phyloP scores from a whole-genome alignment of 2,329 filamentous ascomycete species.

The Ophiocordyceps sinensis region DNA sequence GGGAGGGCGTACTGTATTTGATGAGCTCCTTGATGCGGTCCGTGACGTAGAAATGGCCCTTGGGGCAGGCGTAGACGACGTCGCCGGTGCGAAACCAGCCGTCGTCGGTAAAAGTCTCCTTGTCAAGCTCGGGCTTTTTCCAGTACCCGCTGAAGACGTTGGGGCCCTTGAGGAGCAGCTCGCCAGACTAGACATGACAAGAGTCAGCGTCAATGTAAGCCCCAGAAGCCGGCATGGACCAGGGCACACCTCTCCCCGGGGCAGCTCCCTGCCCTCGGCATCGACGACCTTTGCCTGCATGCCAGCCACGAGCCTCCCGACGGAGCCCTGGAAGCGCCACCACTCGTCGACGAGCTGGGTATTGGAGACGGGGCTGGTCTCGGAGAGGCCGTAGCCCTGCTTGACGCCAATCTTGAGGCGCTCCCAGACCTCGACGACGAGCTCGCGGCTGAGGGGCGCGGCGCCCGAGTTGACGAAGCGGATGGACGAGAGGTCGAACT shows the following conservation, averaged over 20 bases:
- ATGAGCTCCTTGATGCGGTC: slow-evolving; percentile 63
- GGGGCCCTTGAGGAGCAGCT: slow-evolving; percentile 64
- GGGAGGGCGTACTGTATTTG: slow-evolving; percentile 29
- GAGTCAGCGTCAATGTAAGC: not conserved
- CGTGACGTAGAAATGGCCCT: slow-evolving; percentile 80
- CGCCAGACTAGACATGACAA: slow-evolving; percentile 31
- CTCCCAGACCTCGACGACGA: slow-evolving; percentile 61
- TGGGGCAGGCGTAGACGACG: slow-evolving; percentile 61
- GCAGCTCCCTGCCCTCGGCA: slow-evolving; percentile 38
- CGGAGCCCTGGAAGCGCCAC: slow-evolving; percentile 60
- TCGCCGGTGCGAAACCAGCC: slow-evolving; percentile 89
- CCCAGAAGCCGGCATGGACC: no score
- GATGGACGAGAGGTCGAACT: slow-evolving; percentile 67
- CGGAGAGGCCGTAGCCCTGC: slow-evolving; percentile 83
- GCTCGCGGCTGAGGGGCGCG: slow-evolving; percentile 67
- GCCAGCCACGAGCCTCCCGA: slow-evolving; percentile 65
- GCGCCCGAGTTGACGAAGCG: slow-evolving; percentile 81
- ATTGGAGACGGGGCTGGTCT: slow-evolving; percentile 70
- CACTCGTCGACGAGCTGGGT: slow-evolving; percentile 63
- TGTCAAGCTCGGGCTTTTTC: slow-evolving; percentile 57
- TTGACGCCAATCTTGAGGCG: slow-evolving; percentile 70
- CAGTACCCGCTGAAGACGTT: slow-evolving; percentile 71
- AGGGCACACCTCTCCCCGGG: slow-evolving; percentile 27
- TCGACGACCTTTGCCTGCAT: slow-evolving; percentile 72
- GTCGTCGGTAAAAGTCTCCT: slow-evolving; percentile 56